phyloP scores from a whole-genome alignment of 495 filamentous ascomycete genomes.

The Hyaloscypha hepaticicola region DNA sequence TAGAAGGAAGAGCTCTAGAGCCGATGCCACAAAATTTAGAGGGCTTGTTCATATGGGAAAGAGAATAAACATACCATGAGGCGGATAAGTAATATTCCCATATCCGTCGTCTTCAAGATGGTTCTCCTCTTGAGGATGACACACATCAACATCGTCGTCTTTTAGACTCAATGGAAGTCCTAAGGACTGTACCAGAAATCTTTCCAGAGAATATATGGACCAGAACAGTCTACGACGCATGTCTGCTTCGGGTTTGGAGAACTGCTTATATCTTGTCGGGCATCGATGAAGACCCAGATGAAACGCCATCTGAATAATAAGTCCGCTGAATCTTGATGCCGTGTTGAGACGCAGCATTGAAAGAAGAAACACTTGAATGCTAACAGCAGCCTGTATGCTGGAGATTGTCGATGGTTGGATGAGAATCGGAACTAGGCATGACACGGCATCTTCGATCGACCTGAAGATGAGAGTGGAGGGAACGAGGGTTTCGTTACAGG shows the following conservation, averaged over 20 bases:
- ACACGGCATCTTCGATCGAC: conserved; percentile 38
- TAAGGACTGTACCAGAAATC: conserved; percentile 49
- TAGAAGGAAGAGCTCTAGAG: neutral
- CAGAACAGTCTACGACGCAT: conserved; percentile 50
- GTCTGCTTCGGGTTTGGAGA: conserved; percentile 37
- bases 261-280: conserved; percentile 43
- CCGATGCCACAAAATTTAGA: neutral
- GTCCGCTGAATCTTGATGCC: conserved; percentile 47
- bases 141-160: conserved; percentile 54
- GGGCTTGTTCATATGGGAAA: neutral
- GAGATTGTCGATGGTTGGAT: conserved; percentile 40
- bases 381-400: conserved; percentile 45
- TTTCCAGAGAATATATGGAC: conserved; percentile 50
- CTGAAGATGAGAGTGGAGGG: conserved; percentile 40
- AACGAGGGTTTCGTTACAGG: conserved; percentile 18
- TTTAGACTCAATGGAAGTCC: conserved; percentile 50
- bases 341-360: conserved; percentile 48
- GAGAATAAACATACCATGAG: neutral
- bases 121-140: conserved; percentile 43
- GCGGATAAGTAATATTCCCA: neutral
- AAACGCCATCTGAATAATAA: conserved; percentile 47
- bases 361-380: conserved; percentile 45
- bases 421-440: conserved; percentile 39
- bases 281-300: conserved; percentile 51
- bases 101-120: neutral